These are phyloP conservation scores for Fusarium sp. DNA, from an alignment of 2,329 filamentous ascomycete genomes.

Conservation along the genomic window DNA sequence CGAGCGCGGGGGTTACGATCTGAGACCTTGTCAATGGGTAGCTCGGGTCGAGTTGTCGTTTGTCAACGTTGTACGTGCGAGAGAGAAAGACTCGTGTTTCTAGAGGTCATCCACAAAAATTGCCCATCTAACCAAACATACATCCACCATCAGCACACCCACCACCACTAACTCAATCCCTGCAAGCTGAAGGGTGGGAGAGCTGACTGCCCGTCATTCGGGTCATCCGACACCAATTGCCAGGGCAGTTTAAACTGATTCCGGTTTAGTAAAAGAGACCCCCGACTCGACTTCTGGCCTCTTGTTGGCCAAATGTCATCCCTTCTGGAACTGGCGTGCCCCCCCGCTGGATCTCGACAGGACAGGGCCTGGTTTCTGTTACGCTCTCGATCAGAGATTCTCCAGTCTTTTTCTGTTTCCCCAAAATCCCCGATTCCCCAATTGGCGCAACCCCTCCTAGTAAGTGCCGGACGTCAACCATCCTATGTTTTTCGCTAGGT, in stretches of 20 bases:
- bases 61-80: slow-evolving; percentile 18
- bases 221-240: slow-evolving; percentile 33
- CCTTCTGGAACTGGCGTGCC: slow-evolving; percentile 25
- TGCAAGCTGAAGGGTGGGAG: slow-evolving; percentile 3
- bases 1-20: slow-evolving; percentile 34
- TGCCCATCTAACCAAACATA: neutral
- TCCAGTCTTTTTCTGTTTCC: slow-evolving; percentile 21
- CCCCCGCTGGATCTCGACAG: slow-evolving; percentile 32
- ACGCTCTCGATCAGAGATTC: slow-evolving; percentile 17
- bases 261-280: slow-evolving; percentile 12
- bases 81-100: neutral
- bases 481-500: slow-evolving; percentile 46
- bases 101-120: slow-evolving; percentile 3
- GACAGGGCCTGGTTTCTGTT: slow-evolving; percentile 31
- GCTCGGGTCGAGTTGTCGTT: slow-evolving; percentile 18
- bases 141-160: neutral
- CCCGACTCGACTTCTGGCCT: slow-evolving; percentile 14
- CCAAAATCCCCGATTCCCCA: slow-evolving; percentile 36
- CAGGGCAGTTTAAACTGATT: slow-evolving; percentile 23
- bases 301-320: slow-evolving; percentile 26
- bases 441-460: slow-evolving; percentile 14
- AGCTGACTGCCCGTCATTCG: slow-evolving; percentile 29
- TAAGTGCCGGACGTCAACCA: slow-evolving; percentile 37
- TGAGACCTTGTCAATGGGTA: slow-evolving; percentile 10
- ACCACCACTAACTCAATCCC: neutral